A percentile compares a stretch with the other conserved stretches of the same genome.
Evolutionary conservation across 805 yeast genomes (phyloP).

Genomic region (Limtongozyma cylindracea): DNA sequence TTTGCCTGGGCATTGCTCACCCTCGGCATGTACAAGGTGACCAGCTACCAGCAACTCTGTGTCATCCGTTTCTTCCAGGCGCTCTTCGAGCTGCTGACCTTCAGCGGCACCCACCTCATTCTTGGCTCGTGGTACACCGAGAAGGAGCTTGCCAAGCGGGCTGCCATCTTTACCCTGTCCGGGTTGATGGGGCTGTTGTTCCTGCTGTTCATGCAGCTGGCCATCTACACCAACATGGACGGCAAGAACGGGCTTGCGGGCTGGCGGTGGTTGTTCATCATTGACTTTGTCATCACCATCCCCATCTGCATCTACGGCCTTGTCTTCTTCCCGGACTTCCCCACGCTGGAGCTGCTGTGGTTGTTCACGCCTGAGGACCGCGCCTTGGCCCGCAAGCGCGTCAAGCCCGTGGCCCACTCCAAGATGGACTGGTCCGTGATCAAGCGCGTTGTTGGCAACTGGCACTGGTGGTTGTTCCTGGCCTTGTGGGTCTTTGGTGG

Average conservation of each 20-base stretch:
- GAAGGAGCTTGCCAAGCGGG: conserved; percentile 19
- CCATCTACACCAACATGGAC: conserved; percentile 19
- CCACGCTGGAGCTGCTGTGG: too few species aligned
- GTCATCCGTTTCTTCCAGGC: conserved; percentile 37
- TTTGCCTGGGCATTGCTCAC: conserved; percentile 32
- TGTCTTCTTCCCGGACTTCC: conserved; percentile 31
- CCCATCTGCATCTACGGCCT: conserved; percentile 33
- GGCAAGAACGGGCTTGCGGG: conserved; percentile 19
- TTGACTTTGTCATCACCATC: conserved; percentile 30
- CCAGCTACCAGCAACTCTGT: conserved; percentile 21
- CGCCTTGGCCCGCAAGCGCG: conserved; percentile 1
- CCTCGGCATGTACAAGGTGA: conserved; percentile 20
- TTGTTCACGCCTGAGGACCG: too few species aligned
- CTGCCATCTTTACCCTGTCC: conserved; percentile 27
- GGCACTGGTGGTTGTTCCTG: conserved; percentile 33
- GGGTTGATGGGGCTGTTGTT: conserved; percentile 29
- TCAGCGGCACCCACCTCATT: conserved; percentile 25
- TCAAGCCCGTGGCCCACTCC: conserved; percentile 1
- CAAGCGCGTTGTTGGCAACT: conserved; percentile 14
- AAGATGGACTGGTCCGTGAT: conserved; percentile 7
- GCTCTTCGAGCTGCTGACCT: conserved; percentile 31
- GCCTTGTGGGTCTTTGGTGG: conserved; percentile 26
- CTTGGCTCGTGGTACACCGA: conserved; percentile 26
- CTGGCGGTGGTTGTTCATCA: conserved; percentile 46
- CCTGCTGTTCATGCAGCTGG: conserved; percentile 22